Evolutionary conservation across 305 asterid genomes (phyloP).

Genomic region (Ilex paraguariensis): DNA sequence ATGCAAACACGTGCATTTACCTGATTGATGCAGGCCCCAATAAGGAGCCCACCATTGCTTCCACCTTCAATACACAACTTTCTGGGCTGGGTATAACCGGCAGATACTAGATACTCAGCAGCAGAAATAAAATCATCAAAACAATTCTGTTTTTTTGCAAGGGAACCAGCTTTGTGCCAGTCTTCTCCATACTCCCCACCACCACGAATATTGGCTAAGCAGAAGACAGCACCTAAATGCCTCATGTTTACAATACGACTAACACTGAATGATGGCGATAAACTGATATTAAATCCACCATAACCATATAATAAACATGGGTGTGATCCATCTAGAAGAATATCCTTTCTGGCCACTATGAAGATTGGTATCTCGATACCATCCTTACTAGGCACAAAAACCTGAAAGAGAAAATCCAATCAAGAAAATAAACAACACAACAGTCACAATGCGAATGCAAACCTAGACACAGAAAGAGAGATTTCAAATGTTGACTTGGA

Average conservation of each 20-base stretch:
- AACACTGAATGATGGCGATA: constrained; percentile 63
- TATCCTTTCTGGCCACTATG: constrained; percentile 70
- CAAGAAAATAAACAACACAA: constrained; percentile 1
- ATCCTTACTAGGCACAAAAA: constrained; percentile 77
- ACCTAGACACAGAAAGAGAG: too few relatives aligned
- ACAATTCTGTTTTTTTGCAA: constrained; percentile 79
- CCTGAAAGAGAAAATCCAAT: constrained; percentile 40
- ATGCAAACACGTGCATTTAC: constrained; percentile 26
- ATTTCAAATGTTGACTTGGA: too few relatives aligned
- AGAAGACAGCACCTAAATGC: constrained; percentile 64
- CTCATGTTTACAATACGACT: constrained; percentile 55
- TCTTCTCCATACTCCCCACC: constrained; percentile 99
- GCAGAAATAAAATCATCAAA: constrained; percentile 82
- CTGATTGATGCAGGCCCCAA: constrained; percentile 96
- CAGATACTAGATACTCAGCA: constrained; percentile 74
- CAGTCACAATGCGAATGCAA: too few relatives aligned
- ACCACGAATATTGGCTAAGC: constrained; percentile 92
- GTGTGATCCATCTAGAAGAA: constrained; percentile 72
- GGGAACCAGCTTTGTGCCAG: constrained; percentile 89
- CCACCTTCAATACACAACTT: constrained; percentile 96
- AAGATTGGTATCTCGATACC: constrained; percentile 72
- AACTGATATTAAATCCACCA: constrained; percentile 80
- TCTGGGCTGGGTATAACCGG: constrained; percentile 83
- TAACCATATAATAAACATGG: constrained; percentile 83
- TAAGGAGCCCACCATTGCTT: constrained; percentile 93